Evolutionary conservation across 2,329 filamentous ascomycete genomes (phyloP).

Genomic region (Didymella keratinophila): DNA sequence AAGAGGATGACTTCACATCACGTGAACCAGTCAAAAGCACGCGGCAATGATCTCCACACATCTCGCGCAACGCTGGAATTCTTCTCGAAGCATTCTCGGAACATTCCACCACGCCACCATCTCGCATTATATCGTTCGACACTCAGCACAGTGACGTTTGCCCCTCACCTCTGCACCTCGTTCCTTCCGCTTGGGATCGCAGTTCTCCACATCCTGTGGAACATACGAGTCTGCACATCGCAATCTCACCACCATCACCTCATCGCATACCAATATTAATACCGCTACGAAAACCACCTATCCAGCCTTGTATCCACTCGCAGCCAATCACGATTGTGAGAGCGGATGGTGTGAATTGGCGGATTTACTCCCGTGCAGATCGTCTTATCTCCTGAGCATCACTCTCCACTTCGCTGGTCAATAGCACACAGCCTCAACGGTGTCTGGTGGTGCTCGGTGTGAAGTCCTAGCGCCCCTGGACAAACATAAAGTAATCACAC

Average conservation of each 20-base stretch:
- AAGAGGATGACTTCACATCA: background rate
- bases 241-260: conserved; percentile 11
- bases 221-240: conserved; percentile 1
- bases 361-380: conserved; percentile 4
- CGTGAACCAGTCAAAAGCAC: conserved; percentile 2
- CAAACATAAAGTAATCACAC: too few relatives aligned
- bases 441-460: too few relatives aligned
- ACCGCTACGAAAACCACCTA: conserved; percentile 13
- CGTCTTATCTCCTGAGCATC: conserved; percentile 7
- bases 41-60: background rate
- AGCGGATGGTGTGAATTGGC: background rate
- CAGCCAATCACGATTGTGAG: background rate
- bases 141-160: conserved; percentile 10
- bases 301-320: background rate
- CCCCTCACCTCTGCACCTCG: background rate
- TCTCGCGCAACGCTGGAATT: conserved; percentile 1
- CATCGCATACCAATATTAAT: background rate
- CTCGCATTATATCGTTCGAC: background rate
- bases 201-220: background rate
- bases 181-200: background rate
- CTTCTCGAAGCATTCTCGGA: conserved; percentile 13
- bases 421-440: background rate
- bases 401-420: background rate
- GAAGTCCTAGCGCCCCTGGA: too few relatives aligned
- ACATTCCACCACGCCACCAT: conserved; percentile 2